Base-by-base conservation (phyloP, 352 stramenopile genomes). In the Pythium inflatum region DNA sequence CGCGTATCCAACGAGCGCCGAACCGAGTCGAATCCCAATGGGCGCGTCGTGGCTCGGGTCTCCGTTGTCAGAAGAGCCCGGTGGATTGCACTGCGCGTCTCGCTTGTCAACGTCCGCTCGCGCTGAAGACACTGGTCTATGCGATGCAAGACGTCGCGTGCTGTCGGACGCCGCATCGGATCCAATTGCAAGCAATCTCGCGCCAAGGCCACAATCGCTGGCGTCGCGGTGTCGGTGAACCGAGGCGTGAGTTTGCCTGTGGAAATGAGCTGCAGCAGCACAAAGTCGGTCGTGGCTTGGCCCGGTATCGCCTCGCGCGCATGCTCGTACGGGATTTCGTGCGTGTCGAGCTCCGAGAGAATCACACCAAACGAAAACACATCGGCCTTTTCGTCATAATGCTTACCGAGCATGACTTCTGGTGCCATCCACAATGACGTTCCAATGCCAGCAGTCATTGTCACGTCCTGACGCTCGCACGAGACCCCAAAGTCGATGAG, bases 401-500 rank as follows among this genome's bases (percentile, higher is more conserved):
- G 60, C 48, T 75, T 27, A 31, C 73, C 68, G 8, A 77, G 40
- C 73, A 83, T 76, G 9, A 82, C 70, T 28, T 82, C 73, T 0
- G 72, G 72, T 3, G 77, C 71, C 72, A 82, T 81, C 77, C 73
- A 85, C 61, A 81, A 50, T 25, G 66, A 77, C 11, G 78, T 77
- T 13, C 77, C 77, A 0, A 85, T 73, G 2, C 66, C 75, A 14
- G 69, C 75, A 31, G 74, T 85, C 75, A 82, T 81, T 1, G 77
- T 82, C 22, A 20, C 13, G 34, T 54, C 64, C 6, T 77, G 45
- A 4, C 66, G 57, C n/a, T 79, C 66, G 8, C 72, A 57, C 48
- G 72, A 77, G 11, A 80, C 63, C 13, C 75, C 74, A 58, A 88
- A 88, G 55, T 85, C 78, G 14, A 69, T 85, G 24, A 88, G 43